Evolutionary conservation across 148 eudicot genomes (phyloP).

Genomic region (Silene latifolia): DNA sequence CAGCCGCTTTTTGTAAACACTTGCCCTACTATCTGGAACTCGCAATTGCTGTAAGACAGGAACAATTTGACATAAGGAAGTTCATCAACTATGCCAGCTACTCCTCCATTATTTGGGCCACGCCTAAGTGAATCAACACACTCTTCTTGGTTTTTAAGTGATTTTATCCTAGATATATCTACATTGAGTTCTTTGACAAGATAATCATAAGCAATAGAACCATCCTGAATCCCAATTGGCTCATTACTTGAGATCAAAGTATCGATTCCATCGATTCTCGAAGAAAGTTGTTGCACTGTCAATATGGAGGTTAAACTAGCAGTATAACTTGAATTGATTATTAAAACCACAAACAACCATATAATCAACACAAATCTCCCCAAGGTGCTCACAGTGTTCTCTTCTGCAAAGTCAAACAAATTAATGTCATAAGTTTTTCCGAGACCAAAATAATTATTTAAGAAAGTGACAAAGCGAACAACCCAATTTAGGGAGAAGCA

Average conservation of each 20-base stretch:
- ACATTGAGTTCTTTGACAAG: slow-evolving; percentile 51
- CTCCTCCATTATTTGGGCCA: slow-evolving; percentile 71
- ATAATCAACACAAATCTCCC: slow-evolving; percentile 41
- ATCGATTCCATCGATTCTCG: slow-evolving; percentile 65
- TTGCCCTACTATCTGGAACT: slow-evolving; percentile 55
- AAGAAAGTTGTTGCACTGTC: slow-evolving; percentile 30
- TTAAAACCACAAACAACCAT: slow-evolving; percentile 49
- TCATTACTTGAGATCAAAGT: slow-evolving; percentile 52
- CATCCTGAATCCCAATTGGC: slow-evolving; percentile 78
- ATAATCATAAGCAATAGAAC: slow-evolving; percentile 68
- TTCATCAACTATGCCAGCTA: slow-evolving; percentile 87
- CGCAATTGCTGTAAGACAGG: slow-evolving; percentile 45
- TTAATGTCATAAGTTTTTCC: too few relatives aligned
- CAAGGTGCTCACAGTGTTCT: slow-evolving; percentile 64
- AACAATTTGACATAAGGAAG: slow-evolving; percentile 68
- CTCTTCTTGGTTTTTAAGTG: slow-evolving; percentile 35
- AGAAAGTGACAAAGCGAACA: too few relatives aligned
- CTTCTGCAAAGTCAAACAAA: slow-evolving; percentile 43
- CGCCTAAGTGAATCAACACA: slow-evolving; percentile 41
- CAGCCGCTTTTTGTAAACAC: slow-evolving; percentile 79
- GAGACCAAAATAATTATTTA: too few relatives aligned
- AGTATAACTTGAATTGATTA: slow-evolving; percentile 83
- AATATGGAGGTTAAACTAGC: slow-evolving; percentile 72
- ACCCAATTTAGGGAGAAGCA: too few relatives aligned
- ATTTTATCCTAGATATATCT: slow-evolving; percentile 45